Percentiles rank a stretch among this genome's conserved stretches.
phyloP scores from a whole-genome alignment of 176 grass and related monocot species.

The sorghum (Sorghum bicolor) region Sorghum_bicolor_NCBIv3 NC_012872.2:59257501-59258000 shows the following conservation, averaged over 20 bases:
- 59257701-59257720: slow-evolving; percentile 4
- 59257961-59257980: neutral
- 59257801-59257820: slow-evolving; percentile 1
- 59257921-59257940: neutral
- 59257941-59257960: slow-evolving; percentile 9
- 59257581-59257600: slow-evolving; percentile 95
- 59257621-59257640: slow-evolving; percentile 93
- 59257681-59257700: neutral
- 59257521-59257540: slow-evolving; percentile 73
- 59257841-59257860: neutral
- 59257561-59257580: slow-evolving; percentile 89
- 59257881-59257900: neutral
- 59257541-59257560: slow-evolving; percentile 93
- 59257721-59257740: slow-evolving; percentile 32
- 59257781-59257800: neutral
- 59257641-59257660: slow-evolving; percentile 40
- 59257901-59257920: neutral
- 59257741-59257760: neutral
- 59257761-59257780: neutral
- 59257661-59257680: slow-evolving; percentile 11
- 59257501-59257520: slow-evolving; percentile 94
- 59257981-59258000: neutral
- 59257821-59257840: neutral
- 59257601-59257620: slow-evolving; percentile 82
- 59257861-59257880: slow-evolving; percentile 1